Conservation (phyloP, 2,329 filamentous ascomycete species). For the Exophiala sp. region DNA sequence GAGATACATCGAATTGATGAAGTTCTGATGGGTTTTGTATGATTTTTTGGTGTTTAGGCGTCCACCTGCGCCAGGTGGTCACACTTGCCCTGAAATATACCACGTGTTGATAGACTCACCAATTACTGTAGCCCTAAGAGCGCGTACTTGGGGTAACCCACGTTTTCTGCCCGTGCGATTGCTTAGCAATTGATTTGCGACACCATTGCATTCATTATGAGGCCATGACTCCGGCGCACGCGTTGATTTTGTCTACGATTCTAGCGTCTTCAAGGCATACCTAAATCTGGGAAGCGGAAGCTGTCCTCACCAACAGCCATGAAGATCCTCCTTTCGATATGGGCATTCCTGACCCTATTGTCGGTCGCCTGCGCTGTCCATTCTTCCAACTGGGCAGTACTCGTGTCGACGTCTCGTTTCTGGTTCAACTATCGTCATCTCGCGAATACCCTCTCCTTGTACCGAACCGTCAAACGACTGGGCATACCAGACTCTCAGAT, state of each 20-base stretch:
- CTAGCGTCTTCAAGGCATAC: neutral
- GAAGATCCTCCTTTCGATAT: slow-evolving; percentile 7
- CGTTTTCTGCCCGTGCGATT: too few relatives aligned
- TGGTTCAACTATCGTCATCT: slow-evolving; percentile 99
- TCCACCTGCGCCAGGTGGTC: too few relatives aligned
- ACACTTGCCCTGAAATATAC: too few relatives aligned
- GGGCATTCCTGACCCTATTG: slow-evolving; percentile 16
- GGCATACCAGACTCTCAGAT: slow-evolving; percentile 98
- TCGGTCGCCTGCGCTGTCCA: slow-evolving; percentile 46
- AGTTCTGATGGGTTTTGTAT: neutral
- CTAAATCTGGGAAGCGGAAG: neutral
- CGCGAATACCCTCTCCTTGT: slow-evolving; percentile 94
- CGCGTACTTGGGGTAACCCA: too few relatives aligned
- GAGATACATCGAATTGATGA: neutral
- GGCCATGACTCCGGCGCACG: neutral
- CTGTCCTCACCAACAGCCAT: slow-evolving; percentile 4
- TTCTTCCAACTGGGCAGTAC: slow-evolving; percentile 97
- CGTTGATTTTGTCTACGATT: neutral
- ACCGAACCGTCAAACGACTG: slow-evolving; percentile 94
- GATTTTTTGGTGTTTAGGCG: neutral
- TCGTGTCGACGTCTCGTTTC: slow-evolving; percentile 97
- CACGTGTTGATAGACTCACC: too few relatives aligned
- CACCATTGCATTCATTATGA: neutral
- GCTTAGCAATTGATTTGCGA: neutral
- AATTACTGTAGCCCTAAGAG: too few relatives aligned